Evolutionary conservation across 164 flowering plant species (phyloP).

Genomic region (Chimonanthus praecox): DNA sequence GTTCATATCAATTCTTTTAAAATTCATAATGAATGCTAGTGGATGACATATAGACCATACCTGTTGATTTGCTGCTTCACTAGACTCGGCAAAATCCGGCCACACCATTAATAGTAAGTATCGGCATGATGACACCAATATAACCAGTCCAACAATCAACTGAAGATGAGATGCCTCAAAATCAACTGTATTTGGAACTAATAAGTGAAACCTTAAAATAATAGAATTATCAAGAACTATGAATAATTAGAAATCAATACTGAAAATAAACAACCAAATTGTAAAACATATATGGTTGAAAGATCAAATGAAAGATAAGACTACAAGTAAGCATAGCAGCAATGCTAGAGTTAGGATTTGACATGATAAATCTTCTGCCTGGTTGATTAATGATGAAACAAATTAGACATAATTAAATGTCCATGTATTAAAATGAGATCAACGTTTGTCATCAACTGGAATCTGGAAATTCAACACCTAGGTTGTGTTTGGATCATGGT

Average conservation of each 20-base stretch:
- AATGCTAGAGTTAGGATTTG: neutral
- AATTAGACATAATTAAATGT: too few species aligned
- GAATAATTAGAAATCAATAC: too few species aligned
- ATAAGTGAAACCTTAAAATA: neutral
- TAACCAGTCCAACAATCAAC: constrained; percentile 58
- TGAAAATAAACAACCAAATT: too few species aligned
- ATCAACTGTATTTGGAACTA: constrained; percentile 41
- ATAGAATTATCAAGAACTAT: neutral
- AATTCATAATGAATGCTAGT: neutral
- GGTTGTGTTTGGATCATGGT: too few species aligned
- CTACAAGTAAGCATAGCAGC: neutral
- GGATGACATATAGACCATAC: constrained; percentile 21
- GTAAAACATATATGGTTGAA: too few species aligned
- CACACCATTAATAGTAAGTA: constrained; percentile 61
- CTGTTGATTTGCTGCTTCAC: constrained; percentile 86
- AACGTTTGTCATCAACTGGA: too few species aligned
- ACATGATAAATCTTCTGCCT: neutral
- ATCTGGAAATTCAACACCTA: too few species aligned
- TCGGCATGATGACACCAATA: constrained; percentile 65
- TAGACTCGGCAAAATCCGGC: constrained; percentile 89
- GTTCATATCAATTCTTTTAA: neutral
- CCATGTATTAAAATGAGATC: too few species aligned
- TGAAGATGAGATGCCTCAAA: constrained; percentile 80
- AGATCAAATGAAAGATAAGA: neutral
- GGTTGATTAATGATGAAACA: too few species aligned